phyloP scores from a whole-genome alignment of 23 red algal species.

The Agarophyton chilense region DNA sequence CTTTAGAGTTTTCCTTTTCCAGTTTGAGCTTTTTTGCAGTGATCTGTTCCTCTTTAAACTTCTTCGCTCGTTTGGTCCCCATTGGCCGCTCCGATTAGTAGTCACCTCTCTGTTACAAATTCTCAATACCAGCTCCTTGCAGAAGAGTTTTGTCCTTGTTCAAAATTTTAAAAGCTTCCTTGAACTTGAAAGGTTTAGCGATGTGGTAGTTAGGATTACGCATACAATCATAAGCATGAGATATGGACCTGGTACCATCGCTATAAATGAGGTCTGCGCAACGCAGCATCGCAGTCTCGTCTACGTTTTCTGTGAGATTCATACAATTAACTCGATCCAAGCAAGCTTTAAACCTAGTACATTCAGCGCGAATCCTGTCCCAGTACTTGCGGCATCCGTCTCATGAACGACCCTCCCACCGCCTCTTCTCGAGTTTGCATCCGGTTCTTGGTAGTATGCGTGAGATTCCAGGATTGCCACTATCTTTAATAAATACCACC shows the following conservation, averaged over 20 bases:
- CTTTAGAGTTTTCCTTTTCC: too few relatives aligned
- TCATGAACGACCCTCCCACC: neutral
- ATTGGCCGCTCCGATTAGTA: too few relatives aligned
- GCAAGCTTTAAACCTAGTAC: neutral
- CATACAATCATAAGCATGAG: slow-evolving; percentile 8
- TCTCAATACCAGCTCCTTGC: too few relatives aligned
- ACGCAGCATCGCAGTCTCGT: neutral
- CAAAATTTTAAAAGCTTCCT: neutral
- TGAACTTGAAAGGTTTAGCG: neutral
- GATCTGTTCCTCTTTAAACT: too few relatives aligned
- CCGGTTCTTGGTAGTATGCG: neutral
- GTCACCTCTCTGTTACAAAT: too few relatives aligned
- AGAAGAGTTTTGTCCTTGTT: neutral
- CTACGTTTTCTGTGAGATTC: neutral
- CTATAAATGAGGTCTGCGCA: neutral
- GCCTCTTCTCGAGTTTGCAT: neutral
- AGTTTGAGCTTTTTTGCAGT: too few relatives aligned
- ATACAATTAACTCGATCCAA: neutral
- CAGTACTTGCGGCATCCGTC: neutral
- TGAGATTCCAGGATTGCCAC: too few relatives aligned
- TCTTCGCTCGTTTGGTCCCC: too few relatives aligned
- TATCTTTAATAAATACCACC: too few relatives aligned
- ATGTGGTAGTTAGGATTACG: neutral
- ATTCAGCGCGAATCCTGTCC: too few relatives aligned
- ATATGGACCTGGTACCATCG: neutral